phyloP scores from a whole-genome alignment of 2,329 filamentous ascomycete species.

The Colletotrichum noveboracense region DNA sequence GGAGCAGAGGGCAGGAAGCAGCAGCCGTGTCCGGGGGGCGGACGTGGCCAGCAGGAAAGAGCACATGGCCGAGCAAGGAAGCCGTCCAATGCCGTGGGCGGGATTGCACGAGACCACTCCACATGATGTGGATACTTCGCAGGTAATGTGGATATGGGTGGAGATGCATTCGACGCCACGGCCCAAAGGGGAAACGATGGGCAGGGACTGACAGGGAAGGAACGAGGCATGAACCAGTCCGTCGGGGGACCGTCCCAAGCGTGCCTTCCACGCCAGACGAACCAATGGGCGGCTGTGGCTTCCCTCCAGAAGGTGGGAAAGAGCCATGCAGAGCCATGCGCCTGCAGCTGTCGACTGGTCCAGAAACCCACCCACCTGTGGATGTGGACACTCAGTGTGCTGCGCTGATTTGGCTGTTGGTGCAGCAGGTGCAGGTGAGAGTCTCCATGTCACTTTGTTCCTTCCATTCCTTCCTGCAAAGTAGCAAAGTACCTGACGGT shows the following conservation, averaged over 20 bases:
- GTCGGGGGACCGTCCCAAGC: not conserved
- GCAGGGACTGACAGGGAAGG: conserved; percentile 2
- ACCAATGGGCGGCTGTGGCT: not conserved
- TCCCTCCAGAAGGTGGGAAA: not conserved
- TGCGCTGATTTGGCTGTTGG: not conserved
- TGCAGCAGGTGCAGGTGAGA: not conserved
- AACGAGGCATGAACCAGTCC: conserved; percentile 10
- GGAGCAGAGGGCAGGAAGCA: not conserved
- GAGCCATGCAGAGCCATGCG: not conserved
- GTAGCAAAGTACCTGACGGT: no score
- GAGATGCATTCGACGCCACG: not conserved
- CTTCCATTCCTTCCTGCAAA: not conserved
- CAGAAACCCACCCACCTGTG: not conserved
- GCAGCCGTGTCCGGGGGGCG: conserved; percentile 4
- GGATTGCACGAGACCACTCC: not conserved
- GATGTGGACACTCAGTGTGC: not conserved
- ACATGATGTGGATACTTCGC: not conserved
- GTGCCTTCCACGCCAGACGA: not conserved
- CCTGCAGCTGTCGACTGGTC: not conserved
- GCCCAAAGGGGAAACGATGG: not conserved
- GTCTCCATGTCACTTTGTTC: not conserved
- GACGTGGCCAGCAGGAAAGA: not conserved
- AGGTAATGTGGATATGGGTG: not conserved
- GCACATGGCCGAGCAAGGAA: conserved; percentile 18
- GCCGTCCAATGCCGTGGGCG: not conserved